phyloP scores from a whole-genome alignment of 805 yeast species.

The Starmerella potacharoeniae region DNA sequence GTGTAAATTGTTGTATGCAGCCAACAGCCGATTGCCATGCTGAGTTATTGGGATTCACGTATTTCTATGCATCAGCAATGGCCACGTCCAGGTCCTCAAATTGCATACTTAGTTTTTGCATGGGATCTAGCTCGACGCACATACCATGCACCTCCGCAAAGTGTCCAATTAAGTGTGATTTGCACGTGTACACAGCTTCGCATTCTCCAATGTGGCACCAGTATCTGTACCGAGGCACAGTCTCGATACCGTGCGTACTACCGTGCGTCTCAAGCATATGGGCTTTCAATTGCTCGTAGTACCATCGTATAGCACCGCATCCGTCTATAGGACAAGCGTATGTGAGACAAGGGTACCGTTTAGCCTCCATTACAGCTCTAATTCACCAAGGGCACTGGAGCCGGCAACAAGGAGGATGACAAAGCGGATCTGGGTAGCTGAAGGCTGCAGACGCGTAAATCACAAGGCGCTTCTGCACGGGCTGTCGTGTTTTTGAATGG shows the following conservation, averaged over 20 bases:
- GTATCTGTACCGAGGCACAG: background rate
- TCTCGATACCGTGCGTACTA: background rate
- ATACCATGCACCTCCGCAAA: background rate
- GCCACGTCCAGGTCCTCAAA: background rate
- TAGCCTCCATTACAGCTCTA: background rate
- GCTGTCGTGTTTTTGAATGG: background rate
- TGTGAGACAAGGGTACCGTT: background rate
- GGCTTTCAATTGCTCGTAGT: background rate
- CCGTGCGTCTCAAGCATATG: background rate
- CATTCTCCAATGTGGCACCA: background rate
- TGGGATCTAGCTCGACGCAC: background rate
- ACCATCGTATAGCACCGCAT: background rate
- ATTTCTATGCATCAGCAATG: background rate
- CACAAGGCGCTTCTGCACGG: too few species aligned
- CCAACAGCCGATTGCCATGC: too few species aligned
- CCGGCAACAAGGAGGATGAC: background rate
- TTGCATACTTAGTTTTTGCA: background rate
- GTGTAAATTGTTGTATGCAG: too few species aligned
- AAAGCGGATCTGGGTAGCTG: background rate
- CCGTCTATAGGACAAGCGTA: background rate
- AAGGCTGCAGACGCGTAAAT: background rate
- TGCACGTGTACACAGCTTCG: background rate
- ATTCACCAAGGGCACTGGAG: background rate
- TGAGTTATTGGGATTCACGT: too few species aligned
- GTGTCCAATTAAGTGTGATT: background rate